Base-by-base conservation (phyloP, 1,139 yeast species). In the Suhomyces maxii region DNA sequence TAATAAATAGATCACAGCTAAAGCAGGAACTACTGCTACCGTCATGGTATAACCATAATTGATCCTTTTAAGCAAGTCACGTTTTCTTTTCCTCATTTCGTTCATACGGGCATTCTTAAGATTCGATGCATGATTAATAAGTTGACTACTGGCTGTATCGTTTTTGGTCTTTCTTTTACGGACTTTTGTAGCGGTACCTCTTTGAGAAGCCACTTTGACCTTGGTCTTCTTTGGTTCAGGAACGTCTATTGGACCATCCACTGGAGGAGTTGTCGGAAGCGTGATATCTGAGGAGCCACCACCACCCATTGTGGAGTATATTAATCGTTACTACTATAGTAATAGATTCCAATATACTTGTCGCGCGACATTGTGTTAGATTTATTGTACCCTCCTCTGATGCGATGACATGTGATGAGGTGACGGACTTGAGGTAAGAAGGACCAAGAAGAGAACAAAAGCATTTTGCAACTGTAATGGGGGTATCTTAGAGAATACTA, bases 41-140 rank as follows among this genome's bases (percentile, higher is more conserved):
- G 61, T 47, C 23, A 47, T 31, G 13, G 57, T 44, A 30, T 57
- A 49, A 13, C 56, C 52, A 49, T 61, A 63, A 54, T 63, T 55
- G 51, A 62, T 59, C 9, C 67, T 55, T 11, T 52, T 53, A 37
- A 62, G 48, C 26, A 62, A 53, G 45, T 60, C 65, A 26, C 63
- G 58, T 43, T 59, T 61, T 7, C 63, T 55, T 37, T 54, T 53
- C 14, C 62, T 52, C 47, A 61, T 60, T 36, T 51, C 56, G 36
- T 54, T 51, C 50, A 58, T 50, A 33, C 51, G 59, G 31, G 58
- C 56, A 39, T 52, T 53, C 45, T 56, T 61, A n/a, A 64, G 45
- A 30, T 58, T 60, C 9, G 64, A 52, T 2, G 67, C 65, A 36
- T 62, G 65, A 41, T 52, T 59, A 23, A 61, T 49, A 34, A 59